Evolutionary conservation across 108 stramenopile species (phyloP).

Genomic region (Aurantiochytrium sp.): DNA sequence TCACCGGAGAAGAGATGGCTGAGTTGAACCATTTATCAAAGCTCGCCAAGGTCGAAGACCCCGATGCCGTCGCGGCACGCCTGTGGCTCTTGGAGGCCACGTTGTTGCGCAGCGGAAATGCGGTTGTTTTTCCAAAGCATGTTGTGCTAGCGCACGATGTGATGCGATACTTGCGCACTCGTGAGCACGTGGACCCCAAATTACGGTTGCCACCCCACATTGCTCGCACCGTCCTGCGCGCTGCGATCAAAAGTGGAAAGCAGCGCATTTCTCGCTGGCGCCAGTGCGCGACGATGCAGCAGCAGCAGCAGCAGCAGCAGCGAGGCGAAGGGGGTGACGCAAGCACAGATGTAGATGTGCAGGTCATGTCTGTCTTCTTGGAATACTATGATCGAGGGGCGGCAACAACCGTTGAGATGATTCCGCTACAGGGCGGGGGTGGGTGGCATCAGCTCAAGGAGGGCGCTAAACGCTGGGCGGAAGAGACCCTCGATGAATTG

Average conservation of each 20-base stretch:
- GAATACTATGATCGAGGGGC: background rate
- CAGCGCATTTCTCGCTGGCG: background rate
- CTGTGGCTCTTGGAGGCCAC: background rate
- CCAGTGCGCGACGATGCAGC: background rate
- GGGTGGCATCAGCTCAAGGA: background rate
- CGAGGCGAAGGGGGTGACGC: background rate
- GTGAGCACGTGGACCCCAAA: background rate
- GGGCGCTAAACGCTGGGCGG: background rate
- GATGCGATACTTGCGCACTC: background rate
- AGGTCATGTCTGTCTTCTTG: background rate
- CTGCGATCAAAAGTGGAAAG: background rate
- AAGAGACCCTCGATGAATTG: background rate
- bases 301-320: background rate
- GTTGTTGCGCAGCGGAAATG: background rate
- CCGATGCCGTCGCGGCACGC: background rate
- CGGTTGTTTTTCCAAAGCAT: background rate
- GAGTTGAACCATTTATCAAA: no score
- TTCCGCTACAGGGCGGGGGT: background rate
- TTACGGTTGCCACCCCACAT: background rate
- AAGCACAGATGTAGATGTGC: background rate
- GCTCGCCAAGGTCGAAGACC: background rate
- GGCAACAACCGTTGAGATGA: background rate
- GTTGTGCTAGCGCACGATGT: background rate
- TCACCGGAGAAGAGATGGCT: no score
- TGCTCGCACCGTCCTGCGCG: background rate